Conservation (phyloP, 164 flowering plant genomes). For the Platanus orientalis region DNA sequence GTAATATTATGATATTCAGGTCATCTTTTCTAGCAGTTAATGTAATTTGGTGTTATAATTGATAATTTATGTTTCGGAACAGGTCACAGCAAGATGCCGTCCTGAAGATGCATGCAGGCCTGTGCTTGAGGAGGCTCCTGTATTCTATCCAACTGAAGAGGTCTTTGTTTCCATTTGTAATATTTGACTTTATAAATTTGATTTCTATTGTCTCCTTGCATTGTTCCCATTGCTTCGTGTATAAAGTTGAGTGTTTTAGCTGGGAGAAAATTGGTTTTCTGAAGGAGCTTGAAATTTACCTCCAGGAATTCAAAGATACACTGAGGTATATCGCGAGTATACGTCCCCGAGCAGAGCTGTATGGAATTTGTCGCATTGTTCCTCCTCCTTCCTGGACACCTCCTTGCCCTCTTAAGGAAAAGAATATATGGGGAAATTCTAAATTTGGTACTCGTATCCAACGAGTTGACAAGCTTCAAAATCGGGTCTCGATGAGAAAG, state of each 20-base stretch:
- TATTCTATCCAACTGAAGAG: slow-evolving; percentile 93
- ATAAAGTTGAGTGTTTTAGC: not conserved
- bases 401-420: slow-evolving; percentile 71
- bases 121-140: slow-evolving; percentile 80
- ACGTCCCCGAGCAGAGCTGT: slow-evolving; percentile 60
- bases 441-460: slow-evolving; percentile 79
- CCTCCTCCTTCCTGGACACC: slow-evolving; percentile 96
- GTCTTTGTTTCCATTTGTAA: slow-evolving; percentile 26
- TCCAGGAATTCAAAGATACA: slow-evolving; percentile 83
- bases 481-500: slow-evolving; percentile 50
- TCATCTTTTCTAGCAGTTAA: too few species aligned
- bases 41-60: not conserved
- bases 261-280: not conserved
- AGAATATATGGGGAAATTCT: slow-evolving; percentile 52
- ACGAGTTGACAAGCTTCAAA: slow-evolving; percentile 77
- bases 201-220: not conserved
- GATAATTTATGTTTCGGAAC: slow-evolving; percentile 23
- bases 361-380: slow-evolving; percentile 91
- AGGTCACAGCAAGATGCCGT: slow-evolving; percentile 87
- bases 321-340: slow-evolving; percentile 71
- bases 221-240: not conserved
- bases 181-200: not conserved
- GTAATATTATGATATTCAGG: too few species aligned
- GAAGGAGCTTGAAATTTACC: slow-evolving; percentile 12
- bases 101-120: slow-evolving; percentile 72